Percentiles rank a stretch among this genome's conserved stretches.
Conservation (phyloP, 139 green algal species). For the Chlorokybus atmophyticus region DNA sequence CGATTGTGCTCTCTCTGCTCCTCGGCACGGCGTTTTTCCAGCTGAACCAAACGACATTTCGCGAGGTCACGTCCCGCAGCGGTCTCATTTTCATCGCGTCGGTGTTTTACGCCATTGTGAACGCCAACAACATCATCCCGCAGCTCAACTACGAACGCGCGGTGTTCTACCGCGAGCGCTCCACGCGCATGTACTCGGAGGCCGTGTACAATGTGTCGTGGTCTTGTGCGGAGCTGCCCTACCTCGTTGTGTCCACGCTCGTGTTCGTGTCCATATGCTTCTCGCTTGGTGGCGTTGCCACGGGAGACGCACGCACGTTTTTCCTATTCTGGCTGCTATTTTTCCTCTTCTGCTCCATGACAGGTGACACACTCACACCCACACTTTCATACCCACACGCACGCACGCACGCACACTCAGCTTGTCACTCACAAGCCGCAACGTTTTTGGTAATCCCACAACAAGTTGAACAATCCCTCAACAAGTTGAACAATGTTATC, state of each 20-base stretch:
- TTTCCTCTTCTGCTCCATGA: constrained; percentile 7
- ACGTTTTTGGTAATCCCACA: too few species aligned
- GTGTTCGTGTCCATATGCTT: constrained; percentile 14
- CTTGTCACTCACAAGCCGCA: too few species aligned
- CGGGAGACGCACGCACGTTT: background rate
- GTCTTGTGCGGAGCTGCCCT: constrained; percentile 9
- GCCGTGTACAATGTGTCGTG: constrained; percentile 16
- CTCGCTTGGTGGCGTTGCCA: constrained; percentile 9
- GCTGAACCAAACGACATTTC: background rate
- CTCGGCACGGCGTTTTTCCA: constrained; percentile 10
- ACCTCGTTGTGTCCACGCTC: constrained; percentile 8
- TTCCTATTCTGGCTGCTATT: constrained; percentile 16
- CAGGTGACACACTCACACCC: too few species aligned
- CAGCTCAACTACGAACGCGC: constrained; percentile 16
- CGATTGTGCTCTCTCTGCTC: constrained; percentile 7
- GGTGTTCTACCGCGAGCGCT: constrained; percentile 15
- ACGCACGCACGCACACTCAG: too few species aligned
- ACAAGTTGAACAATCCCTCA: too few species aligned
- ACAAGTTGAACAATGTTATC: too few species aligned
- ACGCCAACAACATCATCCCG: constrained; percentile 19
- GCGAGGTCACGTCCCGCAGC: background rate
- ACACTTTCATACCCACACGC: too few species aligned
- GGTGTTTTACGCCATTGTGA: constrained; percentile 9
- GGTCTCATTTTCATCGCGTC: constrained; percentile 21
- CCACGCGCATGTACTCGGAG: constrained; percentile 17